Base-by-base conservation (phyloP, 345 rosid genomes). In the Linum trigynum region DNA sequence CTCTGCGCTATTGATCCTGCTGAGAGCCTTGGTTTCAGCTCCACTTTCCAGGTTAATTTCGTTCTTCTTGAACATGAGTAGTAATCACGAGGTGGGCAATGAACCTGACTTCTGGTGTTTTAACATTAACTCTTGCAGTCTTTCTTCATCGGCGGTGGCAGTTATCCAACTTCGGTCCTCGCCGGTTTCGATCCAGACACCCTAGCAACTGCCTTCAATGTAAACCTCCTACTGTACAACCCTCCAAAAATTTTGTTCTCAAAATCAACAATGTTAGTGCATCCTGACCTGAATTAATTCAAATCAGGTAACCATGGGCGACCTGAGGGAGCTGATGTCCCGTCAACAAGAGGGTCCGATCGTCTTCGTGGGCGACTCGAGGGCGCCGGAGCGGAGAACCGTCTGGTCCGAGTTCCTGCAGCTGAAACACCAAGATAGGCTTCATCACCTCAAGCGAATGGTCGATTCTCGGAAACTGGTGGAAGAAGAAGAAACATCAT, bases 121-220 rank as follows among this genome's bases (percentile, higher is more conserved):
- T n/a, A n/a, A n/a, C n/a, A n/a, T n/a, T n/a, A n/a, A n/a, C n/a
- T n/a, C n/a, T n/a, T 68, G 71, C 81, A 90, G 92, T 85, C 96
- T 40, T 90, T 92, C 89, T 90, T 84, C 73, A 70, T 92, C 1
- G 96, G 89, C 35, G 97, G 96, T 73, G 97, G 97, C 17, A 69
- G 74, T 32, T 58, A 82, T 71, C 86, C 83, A 7, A 15, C 78
- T 1, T 85, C 97, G 42, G 62, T 90, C 62, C 84, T 90, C 3
- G 71, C 85, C 7, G 92, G 97, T 32, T 92, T 92, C 38, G 84
- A 77, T 9, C 76, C 39, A 0, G 78, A 85, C 64, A 84, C 88
- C 4, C 84, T 92, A 37, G 71, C 90, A 10, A 77, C 79, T 53
- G 97, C 96, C 69, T 75, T 92, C 59, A 92, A 92, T 60, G 96